A percentile compares a stretch with the other conserved stretches of the same genome.
phyloP scores from a whole-genome alignment of 176 grass and related monocot species.

The Oryza nivara region DNA sequence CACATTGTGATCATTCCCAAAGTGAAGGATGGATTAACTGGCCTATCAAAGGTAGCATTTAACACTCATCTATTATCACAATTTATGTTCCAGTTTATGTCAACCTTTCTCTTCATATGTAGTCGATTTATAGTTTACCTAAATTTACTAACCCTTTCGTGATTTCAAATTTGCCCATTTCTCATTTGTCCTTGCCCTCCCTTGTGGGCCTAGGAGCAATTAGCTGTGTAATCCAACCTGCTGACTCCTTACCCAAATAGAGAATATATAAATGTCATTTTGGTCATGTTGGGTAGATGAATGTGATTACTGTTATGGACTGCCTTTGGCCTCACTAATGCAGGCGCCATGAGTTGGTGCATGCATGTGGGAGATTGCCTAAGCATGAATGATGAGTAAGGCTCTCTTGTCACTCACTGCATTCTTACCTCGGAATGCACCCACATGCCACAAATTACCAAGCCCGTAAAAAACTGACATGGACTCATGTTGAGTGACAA shows the following conservation, averaged over 20 bases:
- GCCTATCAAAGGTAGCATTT: slow-evolving; percentile 72
- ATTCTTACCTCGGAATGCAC: not conserved
- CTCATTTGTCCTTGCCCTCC: not conserved
- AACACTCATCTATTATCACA: not conserved
- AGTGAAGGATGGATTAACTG: slow-evolving; percentile 85
- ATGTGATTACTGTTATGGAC: not conserved
- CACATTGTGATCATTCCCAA: slow-evolving; percentile 90
- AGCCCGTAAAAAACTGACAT: not conserved
- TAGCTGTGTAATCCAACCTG: not conserved
- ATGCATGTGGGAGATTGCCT: not conserved
- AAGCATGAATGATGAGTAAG: not conserved
- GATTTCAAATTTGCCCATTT: not conserved
- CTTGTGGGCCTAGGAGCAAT: not conserved
- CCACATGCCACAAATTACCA: not conserved
- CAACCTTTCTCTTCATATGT: not conserved
- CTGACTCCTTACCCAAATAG: not conserved
- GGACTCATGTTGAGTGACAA: not conserved
- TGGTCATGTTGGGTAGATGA: not conserved
- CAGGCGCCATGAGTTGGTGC: not conserved
- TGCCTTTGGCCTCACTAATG: not conserved
- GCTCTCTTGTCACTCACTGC: not conserved
- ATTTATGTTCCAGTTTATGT: not conserved
- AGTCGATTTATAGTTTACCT: not conserved
- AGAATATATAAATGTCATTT: not conserved
- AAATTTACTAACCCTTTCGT: not conserved